Evolutionary conservation across 495 filamentous ascomycete species (phyloP).

Genomic region (Penicillium herquei): DNA sequence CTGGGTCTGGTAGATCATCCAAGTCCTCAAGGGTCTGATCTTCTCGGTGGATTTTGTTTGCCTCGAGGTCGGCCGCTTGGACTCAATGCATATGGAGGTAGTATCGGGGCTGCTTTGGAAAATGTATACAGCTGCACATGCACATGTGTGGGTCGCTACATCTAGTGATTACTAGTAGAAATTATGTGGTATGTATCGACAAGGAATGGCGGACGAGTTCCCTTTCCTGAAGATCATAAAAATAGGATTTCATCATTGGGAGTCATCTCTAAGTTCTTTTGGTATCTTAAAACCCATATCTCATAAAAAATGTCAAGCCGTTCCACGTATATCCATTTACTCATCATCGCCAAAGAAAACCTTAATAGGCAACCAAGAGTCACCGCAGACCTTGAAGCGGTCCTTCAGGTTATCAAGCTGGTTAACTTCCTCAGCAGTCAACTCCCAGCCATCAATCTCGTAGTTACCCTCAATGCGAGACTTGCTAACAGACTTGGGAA

Average conservation of each 20-base stretch:
- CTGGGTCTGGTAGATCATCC: too few relatives aligned
- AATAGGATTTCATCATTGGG: background rate
- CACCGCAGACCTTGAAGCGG: slow-evolving; percentile 72
- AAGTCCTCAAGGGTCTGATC: too few relatives aligned
- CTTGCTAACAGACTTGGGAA: slow-evolving; percentile 67
- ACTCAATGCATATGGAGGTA: too few relatives aligned
- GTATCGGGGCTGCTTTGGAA: too few relatives aligned
- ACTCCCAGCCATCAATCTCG: slow-evolving; percentile 62
- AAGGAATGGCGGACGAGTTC: too few relatives aligned
- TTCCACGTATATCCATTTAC: slow-evolving; percentile 30
- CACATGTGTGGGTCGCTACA: too few relatives aligned
- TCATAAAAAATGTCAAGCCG: slow-evolving; percentile 6
- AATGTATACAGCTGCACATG: too few relatives aligned
- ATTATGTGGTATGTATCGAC: too few relatives aligned
- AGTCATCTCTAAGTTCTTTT: slow-evolving; percentile 7
- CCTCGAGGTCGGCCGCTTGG: too few relatives aligned
- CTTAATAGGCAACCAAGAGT: slow-evolving; percentile 69
- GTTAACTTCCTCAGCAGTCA: slow-evolving; percentile 63
- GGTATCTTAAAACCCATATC: slow-evolving; percentile 19
- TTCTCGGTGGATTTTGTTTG: too few relatives aligned
- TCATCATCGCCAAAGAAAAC: slow-evolving; percentile 90
- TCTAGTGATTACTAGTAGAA: too few relatives aligned
- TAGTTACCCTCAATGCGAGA: slow-evolving; percentile 63
- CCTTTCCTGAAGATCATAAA: background rate
- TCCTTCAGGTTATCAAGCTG: slow-evolving; percentile 62